A percentile compares a stretch with the other conserved stretches of the same genome.
These are phyloP conservation scores for Cladochytrium replicatum DNA, from an alignment of 192 early-diverging fungal genomes.

Conservation along the genomic window DNA sequence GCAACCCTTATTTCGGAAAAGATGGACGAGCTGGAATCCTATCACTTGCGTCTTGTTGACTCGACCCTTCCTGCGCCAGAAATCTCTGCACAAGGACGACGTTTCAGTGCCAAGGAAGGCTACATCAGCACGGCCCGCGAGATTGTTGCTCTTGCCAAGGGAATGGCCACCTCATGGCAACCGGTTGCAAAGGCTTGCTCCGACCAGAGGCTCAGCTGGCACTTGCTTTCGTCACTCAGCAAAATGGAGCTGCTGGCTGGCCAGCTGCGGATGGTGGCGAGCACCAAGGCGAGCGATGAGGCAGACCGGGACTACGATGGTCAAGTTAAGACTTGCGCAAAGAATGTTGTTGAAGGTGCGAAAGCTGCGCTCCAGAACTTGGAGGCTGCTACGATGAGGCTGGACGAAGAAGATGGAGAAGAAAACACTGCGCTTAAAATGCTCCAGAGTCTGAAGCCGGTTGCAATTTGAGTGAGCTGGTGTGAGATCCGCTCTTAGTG, in stretches of 20 bases:
- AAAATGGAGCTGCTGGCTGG: conserved; percentile 9
- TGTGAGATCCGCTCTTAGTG: too few relatives aligned
- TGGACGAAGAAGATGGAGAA: conserved; percentile 10
- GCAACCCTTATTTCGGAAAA: conserved; percentile 15
- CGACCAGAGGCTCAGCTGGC: background rate
- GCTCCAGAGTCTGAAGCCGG: too few relatives aligned
- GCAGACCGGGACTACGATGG: conserved; percentile 16
- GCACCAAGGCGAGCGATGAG: conserved; percentile 2
- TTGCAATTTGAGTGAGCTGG: too few relatives aligned
- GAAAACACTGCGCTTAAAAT: background rate
- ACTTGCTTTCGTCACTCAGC: conserved; percentile 8
- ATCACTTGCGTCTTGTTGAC: too few relatives aligned
- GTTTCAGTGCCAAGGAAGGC: background rate
- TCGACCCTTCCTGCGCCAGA: background rate
- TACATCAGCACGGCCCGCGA: conserved; percentile 13
- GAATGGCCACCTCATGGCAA: conserved; percentile 13
- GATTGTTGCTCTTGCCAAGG: conserved; percentile 13
- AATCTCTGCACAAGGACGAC: background rate
- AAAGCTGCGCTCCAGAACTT: conserved; percentile 12
- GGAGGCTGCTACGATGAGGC: conserved; percentile 13
- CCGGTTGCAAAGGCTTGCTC: conserved; percentile 13
- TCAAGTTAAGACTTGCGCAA: conserved; percentile 11
- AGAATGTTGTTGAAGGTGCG: conserved; percentile 14
- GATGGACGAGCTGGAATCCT: conserved; percentile 11
- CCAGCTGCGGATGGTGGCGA: conserved; percentile 10